Evolutionary conservation across 2,329 filamentous ascomycete species (phyloP), one percentile per base, ranked within the genome.

Genomic region (Metarhizium guizhouense): DNA sequence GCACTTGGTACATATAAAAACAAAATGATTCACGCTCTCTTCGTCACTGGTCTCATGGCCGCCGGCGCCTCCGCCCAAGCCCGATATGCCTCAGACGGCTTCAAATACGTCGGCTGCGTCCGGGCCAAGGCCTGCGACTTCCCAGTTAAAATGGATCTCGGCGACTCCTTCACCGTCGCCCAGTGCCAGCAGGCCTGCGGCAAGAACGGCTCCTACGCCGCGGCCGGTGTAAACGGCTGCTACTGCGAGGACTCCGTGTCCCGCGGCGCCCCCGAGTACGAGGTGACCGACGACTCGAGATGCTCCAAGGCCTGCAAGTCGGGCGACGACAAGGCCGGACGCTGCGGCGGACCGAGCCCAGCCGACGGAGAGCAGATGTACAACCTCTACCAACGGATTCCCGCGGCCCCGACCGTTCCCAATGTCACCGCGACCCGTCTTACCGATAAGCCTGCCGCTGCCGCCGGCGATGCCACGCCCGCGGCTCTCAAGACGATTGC

Each of bases 101-200:
- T 61, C 56, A 53, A 63, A 47, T 68, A 66, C 56, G 52, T 67
- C 54, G 68, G 66, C 56, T 70, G 68, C 61, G 61, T 65, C 50
- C 47, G 62, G 34, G 58, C 58, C 52, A 45, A 58, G 4, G 54
- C 58, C 14, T 18, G 29, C 16, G 16, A 30, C 6, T 53, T 53
- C 42, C 42, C 51, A 6, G 29, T 53, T 2, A 47, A 45, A 14
- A 53, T 20, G 51, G 16, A 47, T 20, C 42, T 53, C 4, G 32
- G 55, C 11, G 38, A 51, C 14, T 20, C 51, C 13, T 68, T 68
- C 47, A 52, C 60, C 29, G 34, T 57, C 43, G 38, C 47, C 20
- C 52, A 63, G 30, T 67, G 65, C 54, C 59, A 60, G 55, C 38
- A 18, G 8, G 60, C 60, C 6, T 65, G 62, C 51, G 54, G 30